These are phyloP conservation scores for Macrophomina pseudophaseolina DNA, from an alignment of 2,329 filamentous ascomycete genomes.

Conservation along the genomic window DNA sequence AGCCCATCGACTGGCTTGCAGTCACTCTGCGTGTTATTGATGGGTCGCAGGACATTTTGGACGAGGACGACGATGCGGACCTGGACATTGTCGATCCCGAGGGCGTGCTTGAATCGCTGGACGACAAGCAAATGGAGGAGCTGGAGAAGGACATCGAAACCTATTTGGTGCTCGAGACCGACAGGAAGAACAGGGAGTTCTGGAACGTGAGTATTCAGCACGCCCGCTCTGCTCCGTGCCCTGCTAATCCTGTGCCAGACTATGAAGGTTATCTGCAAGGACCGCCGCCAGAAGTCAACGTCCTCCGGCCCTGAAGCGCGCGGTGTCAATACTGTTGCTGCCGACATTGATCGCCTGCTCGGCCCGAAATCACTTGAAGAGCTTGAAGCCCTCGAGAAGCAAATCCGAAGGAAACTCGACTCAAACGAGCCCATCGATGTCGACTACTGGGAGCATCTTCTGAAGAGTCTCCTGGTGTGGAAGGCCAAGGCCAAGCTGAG, in stretches of 20 bases:
- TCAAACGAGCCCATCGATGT: conserved; percentile 93
- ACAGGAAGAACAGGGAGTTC: conserved; percentile 79
- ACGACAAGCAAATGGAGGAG: conserved; percentile 70
- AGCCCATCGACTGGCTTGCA: conserved; percentile 90
- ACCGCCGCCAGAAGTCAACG: conserved; percentile 71
- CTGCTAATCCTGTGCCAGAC: conserved; percentile 57
- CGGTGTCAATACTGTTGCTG: conserved; percentile 79
- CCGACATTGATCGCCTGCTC: conserved; percentile 87
- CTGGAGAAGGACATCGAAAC: conserved; percentile 81
- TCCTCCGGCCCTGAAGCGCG: conserved; percentile 69
- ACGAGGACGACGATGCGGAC: conserved; percentile 81
- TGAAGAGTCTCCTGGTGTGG: conserved; percentile 84
- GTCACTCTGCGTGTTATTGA: conserved; percentile 91
- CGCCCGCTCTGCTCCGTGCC: not conserved
- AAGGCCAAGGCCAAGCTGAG: conserved; percentile 88
- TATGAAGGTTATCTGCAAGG: conserved; percentile 80
- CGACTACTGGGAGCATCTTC: conserved; percentile 95
- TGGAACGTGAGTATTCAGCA: conserved; percentile 67
- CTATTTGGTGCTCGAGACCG: conserved; percentile 81
- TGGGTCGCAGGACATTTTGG: conserved; percentile 74
- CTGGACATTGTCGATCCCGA: conserved; percentile 81
- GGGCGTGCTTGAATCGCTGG: conserved; percentile 76
- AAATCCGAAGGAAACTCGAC: conserved; percentile 83
- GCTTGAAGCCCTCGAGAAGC: conserved; percentile 81
- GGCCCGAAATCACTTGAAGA: conserved; percentile 85